Evolutionary conservation across 2,329 filamentous ascomycete species (phyloP).

Genomic region (Trichoderma hamatum): DNA sequence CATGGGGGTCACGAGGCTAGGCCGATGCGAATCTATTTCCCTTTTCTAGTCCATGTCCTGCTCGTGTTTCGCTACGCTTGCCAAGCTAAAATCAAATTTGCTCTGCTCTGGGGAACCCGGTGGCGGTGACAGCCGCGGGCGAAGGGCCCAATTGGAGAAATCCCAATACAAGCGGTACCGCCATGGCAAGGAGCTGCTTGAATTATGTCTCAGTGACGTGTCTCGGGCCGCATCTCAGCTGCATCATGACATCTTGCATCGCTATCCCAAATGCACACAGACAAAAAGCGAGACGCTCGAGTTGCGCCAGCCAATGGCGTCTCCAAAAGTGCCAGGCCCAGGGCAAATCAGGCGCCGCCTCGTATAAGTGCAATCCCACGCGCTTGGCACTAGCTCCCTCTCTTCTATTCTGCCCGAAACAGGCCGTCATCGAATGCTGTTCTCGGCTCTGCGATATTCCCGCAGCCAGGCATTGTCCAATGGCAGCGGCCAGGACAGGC

Average conservation of each 20-base stretch:
- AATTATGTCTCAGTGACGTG: neutral
- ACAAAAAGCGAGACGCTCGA: neutral
- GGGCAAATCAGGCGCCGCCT: neutral
- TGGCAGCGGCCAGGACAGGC: neutral
- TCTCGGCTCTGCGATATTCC: neutral
- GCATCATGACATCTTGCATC: conserved; percentile 5
- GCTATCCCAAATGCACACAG: neutral
- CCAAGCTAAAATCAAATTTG: neutral
- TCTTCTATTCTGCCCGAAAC: neutral
- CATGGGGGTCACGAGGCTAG: neutral
- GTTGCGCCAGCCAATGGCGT: neutral
- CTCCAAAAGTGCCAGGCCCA: neutral
- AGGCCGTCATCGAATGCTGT: neutral
- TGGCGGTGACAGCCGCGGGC: neutral
- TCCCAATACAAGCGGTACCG: neutral
- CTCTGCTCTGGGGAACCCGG: neutral
- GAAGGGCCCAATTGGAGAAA: neutral
- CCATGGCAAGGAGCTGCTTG: neutral
- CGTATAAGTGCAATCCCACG: neutral
- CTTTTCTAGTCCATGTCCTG: neutral
- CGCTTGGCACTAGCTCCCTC: neutral
- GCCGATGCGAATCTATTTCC: neutral
- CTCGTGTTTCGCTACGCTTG: neutral
- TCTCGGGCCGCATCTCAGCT: neutral
- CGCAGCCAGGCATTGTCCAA: neutral